phyloP scores from a whole-genome alignment of 768 basidiomycete genomes.

The Dacryopinax spathularia region DNA sequence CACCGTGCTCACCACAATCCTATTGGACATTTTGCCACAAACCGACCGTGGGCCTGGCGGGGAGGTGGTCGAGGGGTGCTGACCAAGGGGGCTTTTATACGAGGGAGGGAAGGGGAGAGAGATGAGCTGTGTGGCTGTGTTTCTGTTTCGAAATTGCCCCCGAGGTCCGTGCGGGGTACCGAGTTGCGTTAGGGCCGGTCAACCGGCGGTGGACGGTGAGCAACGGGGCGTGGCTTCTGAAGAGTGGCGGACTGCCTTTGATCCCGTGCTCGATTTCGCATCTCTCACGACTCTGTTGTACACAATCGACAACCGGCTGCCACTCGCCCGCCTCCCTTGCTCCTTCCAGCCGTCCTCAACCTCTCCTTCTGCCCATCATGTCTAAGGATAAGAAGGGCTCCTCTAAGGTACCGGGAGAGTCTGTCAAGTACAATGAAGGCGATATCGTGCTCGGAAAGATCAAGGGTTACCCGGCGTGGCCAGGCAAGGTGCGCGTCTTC shows the following conservation, averaged over 20 bases:
- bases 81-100: neutral
- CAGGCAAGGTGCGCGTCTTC: slow-evolving; percentile 62
- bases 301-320: neutral
- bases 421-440: slow-evolving; percentile 44
- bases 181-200: slow-evolving; percentile 1
- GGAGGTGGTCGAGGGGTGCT: neutral
- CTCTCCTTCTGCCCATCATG: neutral
- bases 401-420: neutral
- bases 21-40: slow-evolving; percentile 64
- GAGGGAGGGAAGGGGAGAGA: neutral
- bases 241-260: neutral
- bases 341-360: neutral
- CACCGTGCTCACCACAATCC: slow-evolving; percentile 92
- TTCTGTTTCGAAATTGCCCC: neutral
- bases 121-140: neutral
- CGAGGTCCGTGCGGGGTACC: neutral
- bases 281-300: neutral
- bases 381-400: neutral
- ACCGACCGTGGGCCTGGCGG: neutral
- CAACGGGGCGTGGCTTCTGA: neutral
- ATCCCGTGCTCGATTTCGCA: slow-evolving; percentile 4
- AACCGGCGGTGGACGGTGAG: neutral
- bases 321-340: neutral
- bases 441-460: slow-evolving; percentile 87
- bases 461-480: slow-evolving; percentile 92